Percentiles rank a stretch among this genome's conserved stretches.
phyloP scores from a whole-genome alignment of 2,329 filamentous ascomycete genomes.

The Atkinsonella hypoxylon region DNA sequence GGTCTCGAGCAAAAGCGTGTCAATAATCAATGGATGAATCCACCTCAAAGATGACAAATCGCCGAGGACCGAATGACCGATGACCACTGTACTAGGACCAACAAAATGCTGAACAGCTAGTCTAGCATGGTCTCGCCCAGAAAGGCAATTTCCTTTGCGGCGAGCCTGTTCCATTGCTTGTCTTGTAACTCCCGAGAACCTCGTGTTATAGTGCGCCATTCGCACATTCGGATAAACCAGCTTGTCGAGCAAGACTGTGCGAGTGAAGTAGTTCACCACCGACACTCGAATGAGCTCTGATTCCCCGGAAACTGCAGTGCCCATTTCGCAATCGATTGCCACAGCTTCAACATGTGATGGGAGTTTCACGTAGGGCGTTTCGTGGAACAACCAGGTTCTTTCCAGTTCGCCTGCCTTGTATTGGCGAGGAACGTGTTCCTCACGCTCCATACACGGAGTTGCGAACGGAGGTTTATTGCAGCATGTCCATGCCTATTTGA shows the following conservation, averaged over 20 bases:
- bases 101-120: conserved; percentile 30
- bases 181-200: conserved; percentile 35
- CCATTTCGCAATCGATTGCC: conserved; percentile 46
- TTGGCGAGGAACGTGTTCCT: conserved; percentile 14
- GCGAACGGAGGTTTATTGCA: conserved; percentile 14
- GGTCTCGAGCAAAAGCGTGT: conserved; percentile 28
- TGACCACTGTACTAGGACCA: conserved; percentile 32
- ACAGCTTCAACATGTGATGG: conserved; percentile 18
- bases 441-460: conserved; percentile 14
- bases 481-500: conserved; percentile 19
- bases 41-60: conserved; percentile 35
- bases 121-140: conserved; percentile 30
- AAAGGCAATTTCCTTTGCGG: conserved; percentile 20
- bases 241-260: conserved; percentile 34
- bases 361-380: conserved; percentile 6
- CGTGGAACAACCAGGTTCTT: conserved; percentile 15
- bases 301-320: conserved; percentile 29
- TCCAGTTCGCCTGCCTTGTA: conserved; percentile 16
- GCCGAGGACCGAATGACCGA: conserved; percentile 31
- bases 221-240: conserved; percentile 34
- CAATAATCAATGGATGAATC: conserved; percentile 32
- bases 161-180: conserved; percentile 25
- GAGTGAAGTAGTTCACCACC: conserved; percentile 38
- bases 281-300: conserved; percentile 40
- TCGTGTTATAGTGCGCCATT: conserved; percentile 38